Evolutionary conservation across 192 early-diverging fungal species (phyloP).

Genomic region (Podila epicladia): DNA sequence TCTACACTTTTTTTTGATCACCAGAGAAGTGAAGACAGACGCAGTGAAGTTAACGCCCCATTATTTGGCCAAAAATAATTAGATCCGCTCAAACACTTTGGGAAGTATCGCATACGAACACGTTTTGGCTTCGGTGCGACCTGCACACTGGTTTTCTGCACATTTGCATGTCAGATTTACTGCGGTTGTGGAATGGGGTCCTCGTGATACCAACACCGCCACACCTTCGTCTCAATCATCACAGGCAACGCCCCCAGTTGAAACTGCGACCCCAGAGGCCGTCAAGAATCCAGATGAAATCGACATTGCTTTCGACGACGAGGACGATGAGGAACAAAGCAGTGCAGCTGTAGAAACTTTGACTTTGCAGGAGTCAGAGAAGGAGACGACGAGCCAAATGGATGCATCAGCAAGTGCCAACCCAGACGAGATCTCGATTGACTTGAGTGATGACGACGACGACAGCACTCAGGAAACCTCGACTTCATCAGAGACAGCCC

Average conservation of each 20-base stretch:
- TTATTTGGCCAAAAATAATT: background rate
- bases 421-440: constrained; percentile 70
- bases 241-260: background rate
- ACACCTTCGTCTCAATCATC: background rate
- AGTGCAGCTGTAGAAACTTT: constrained; percentile 28
- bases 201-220: background rate
- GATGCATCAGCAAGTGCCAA: constrained; percentile 28
- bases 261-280: background rate
- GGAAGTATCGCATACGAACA: constrained; percentile 80
- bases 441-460: constrained; percentile 52
- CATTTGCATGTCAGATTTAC: constrained; percentile 95
- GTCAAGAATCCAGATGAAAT: constrained; percentile 49
- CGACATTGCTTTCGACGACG: constrained; percentile 22
- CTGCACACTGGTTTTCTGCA: constrained; percentile 93
- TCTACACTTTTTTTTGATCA: background rate
- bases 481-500: background rate
- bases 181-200: constrained; percentile 68
- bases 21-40: too few species aligned
- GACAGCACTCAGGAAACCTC: constrained; percentile 12
- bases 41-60: background rate
- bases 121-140: constrained; percentile 79
- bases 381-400: constrained; percentile 8
- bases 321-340: constrained; percentile 60
- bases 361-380: constrained; percentile 1
- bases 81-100: constrained; percentile 75